Percentiles rank a stretch among this genome's conserved stretches.
These are phyloP conservation scores for Clavulina sp. DNA, from an alignment of 768 basidiomycete genomes.

Conservation along the genomic window DNA sequence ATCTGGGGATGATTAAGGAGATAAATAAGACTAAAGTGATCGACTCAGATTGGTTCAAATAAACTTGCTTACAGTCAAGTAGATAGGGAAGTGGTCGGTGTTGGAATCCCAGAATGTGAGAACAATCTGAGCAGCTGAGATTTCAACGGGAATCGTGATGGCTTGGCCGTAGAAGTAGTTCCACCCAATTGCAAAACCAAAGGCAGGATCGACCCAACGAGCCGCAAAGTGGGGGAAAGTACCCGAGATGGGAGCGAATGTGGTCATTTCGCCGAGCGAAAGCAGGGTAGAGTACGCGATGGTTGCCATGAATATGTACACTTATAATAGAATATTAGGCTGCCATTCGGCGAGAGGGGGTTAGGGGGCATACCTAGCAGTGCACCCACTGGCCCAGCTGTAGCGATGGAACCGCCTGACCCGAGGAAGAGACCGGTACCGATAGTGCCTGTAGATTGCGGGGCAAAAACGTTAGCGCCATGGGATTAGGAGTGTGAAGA, in stretches of 20 bases:
- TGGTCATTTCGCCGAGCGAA: conserved; percentile 64
- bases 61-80: neutral
- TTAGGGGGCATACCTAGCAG: no score
- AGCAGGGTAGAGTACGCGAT: conserved; percentile 52
- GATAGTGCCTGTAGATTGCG: conserved; percentile 48
- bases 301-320: conserved; percentile 34
- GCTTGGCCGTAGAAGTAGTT: conserved; percentile 26
- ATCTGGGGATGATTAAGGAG: conserved; percentile 39
- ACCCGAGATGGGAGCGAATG: conserved; percentile 59
- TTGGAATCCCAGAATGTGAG: conserved; percentile 13
- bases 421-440: conserved; percentile 62
- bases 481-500: conserved; percentile 2
- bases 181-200: conserved; percentile 17
- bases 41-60: neutral
- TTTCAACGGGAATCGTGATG: conserved; percentile 22
- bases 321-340: neutral
- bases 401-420: conserved; percentile 40
- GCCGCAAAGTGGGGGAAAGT: conserved; percentile 51
- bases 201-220: conserved; percentile 17
- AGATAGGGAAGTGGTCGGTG: conserved; percentile 2
- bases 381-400: conserved; percentile 50
- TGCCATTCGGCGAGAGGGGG: conserved; percentile 11
- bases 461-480: conserved; percentile 18
- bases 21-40: conserved; percentile 19
- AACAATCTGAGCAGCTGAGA: conserved; percentile 19